phyloP scores from a whole-genome alignment of 345 rosid species.

The Eutrema yunnanense region DNA sequence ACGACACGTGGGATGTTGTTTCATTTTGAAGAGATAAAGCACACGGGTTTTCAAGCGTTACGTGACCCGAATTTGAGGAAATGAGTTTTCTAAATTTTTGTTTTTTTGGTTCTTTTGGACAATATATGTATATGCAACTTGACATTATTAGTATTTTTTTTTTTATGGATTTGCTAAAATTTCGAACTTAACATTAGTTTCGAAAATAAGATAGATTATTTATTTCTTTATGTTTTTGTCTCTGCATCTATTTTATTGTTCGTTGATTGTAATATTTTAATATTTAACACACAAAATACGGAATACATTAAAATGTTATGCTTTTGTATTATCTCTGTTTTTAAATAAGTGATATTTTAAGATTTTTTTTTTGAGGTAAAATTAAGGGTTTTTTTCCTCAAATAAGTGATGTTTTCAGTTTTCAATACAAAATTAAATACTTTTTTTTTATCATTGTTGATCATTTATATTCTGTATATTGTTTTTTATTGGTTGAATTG shows the following conservation, averaged over 20 bases:
- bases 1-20: slow-evolving; percentile 23
- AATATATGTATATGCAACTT: not conserved
- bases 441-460: too few species aligned
- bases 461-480: too few species aligned
- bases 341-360: too few species aligned
- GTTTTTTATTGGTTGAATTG: too few species aligned
- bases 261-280: not conserved
- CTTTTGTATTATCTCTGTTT: not conserved
- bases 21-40: slow-evolving; percentile 14
- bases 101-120: not conserved
- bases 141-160: not conserved
- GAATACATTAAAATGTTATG: not conserved
- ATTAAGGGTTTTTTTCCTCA: too few species aligned
- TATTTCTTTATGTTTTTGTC: not conserved
- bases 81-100: not conserved
- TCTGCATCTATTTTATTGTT: not conserved
- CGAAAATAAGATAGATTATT: too few species aligned
- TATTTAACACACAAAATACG: too few species aligned
- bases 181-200: not conserved
- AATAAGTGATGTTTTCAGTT: too few species aligned
- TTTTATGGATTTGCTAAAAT: too few species aligned
- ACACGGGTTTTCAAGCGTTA: slow-evolving; percentile 17
- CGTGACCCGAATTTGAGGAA: slow-evolving; percentile 20
- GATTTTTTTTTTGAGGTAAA: too few species aligned
- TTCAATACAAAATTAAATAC: too few species aligned